These are phyloP conservation scores for Ophiocordyceps camponoti-floridani DNA, from an alignment of 2,329 filamentous ascomycete genomes.

Conservation along the genomic window DNA sequence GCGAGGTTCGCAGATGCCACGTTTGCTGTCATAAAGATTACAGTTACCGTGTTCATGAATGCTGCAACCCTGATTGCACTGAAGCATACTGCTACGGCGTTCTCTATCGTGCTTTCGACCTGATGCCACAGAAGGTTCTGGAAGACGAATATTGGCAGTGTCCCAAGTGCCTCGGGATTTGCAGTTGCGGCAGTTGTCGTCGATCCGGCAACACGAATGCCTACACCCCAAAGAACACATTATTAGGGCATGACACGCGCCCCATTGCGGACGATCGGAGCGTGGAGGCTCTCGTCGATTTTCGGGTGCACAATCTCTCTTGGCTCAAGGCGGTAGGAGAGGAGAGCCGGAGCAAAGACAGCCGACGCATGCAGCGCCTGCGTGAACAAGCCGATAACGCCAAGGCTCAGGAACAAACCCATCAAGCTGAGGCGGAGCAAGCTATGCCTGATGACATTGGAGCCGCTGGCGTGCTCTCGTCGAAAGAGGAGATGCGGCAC, in stretches of 20 bases:
- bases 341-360: slow-evolving; percentile 37
- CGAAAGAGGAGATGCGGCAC: neutral
- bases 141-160: slow-evolving; percentile 74
- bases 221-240: slow-evolving; percentile 72
- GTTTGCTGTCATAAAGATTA: slow-evolving; percentile 68
- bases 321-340: slow-evolving; percentile 54
- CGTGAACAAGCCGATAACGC: slow-evolving; percentile 36
- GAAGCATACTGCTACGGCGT: slow-evolving; percentile 84
- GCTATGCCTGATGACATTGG: slow-evolving; percentile 5
- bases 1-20: slow-evolving; percentile 50
- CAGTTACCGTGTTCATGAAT: slow-evolving; percentile 70
- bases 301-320: slow-evolving; percentile 68
- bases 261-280: slow-evolving; percentile 82
- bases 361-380: slow-evolving; percentile 38
- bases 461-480: neutral
- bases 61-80: slow-evolving; percentile 49
- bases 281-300: slow-evolving; percentile 79
- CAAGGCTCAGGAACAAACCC: slow-evolving; percentile 29
- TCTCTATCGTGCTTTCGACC: slow-evolving; percentile 78
- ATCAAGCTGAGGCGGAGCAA: slow-evolving; percentile 10
- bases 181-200: slow-evolving; percentile 70
- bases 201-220: slow-evolving; percentile 48
- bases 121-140: slow-evolving; percentile 69
- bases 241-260: slow-evolving; percentile 80
- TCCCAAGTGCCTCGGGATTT: slow-evolving; percentile 69